Evolutionary conservation across 805 yeast genomes (phyloP), one percentile per base, ranked within the genome.

Genomic region (Jamesozyma piceae): DNA sequence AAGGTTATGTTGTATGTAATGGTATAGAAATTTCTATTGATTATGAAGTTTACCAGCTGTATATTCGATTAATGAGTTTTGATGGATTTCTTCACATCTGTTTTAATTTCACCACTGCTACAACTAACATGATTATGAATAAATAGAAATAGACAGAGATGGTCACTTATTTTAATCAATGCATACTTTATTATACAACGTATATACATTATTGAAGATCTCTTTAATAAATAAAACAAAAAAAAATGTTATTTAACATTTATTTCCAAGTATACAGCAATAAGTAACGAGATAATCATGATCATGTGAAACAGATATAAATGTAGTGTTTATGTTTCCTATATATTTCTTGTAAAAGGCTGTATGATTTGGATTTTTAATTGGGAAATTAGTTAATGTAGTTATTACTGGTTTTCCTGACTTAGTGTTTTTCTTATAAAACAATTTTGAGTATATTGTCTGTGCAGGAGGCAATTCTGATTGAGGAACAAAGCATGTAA

Each of bases 61-160:
- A 71, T 50, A 49, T 51, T 15, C 60, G 67, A 28, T 64, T 75
- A 40, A 59, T 68, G 47, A 76, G 73, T 46, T 57, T 77, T 18
- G 92, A 82, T 60, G 84, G 87, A 14, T 82, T 79, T 53, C 55
- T 83, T 38, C 86, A 83, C 49, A 17, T 53, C 11, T n/a, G 19
- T 29, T 26, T 41, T 20, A 17, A 32, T 19, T 5, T 14, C 17
- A 29, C 11, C 11, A 11, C 28, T 24, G 11, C 10, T 24, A 11
- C 28, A 8, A 24, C 28, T n/a, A n/a, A n/a, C n/a, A n/a, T n/a
- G n/a, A n/a, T n/a, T n/a, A n/a, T n/a, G n/a, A n/a, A n/a, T n/a
- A n/a, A n/a, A n/a, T n/a, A n/a, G n/a, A n/a, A n/a, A n/a, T n/a
- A n/a, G n/a, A n/a, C n/a, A n/a, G n/a, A n/a, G n/a, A n/a, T n/a